A percentile compares a stretch with the other conserved stretches of the same genome.
phyloP scores from a whole-genome alignment of 1,139 yeast genomes.

The Blastobotrys indianensis region DNA sequence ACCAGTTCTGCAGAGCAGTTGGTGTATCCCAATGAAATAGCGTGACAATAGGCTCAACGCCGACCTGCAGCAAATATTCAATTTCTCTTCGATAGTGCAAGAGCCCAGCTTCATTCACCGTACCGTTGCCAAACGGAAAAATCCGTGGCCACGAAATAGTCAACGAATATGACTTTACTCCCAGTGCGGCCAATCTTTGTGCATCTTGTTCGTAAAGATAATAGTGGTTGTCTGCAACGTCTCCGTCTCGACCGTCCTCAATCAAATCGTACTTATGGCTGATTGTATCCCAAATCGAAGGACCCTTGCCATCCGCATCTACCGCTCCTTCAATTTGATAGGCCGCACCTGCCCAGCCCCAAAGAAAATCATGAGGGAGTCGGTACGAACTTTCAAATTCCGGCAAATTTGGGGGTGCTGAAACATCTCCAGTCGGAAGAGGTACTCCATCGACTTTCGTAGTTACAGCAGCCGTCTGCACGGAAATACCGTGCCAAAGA shows the following conservation, averaged over 20 bases:
- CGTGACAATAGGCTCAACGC: slow-evolving; percentile 32
- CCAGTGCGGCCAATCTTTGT: slow-evolving; percentile 34
- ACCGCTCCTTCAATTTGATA: slow-evolving; percentile 39
- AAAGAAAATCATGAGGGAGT: slow-evolving; percentile 21
- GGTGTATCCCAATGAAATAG: slow-evolving; percentile 32
- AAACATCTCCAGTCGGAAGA: slow-evolving; percentile 15
- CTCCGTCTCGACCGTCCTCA: slow-evolving; percentile 27
- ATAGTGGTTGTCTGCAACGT: slow-evolving; percentile 35
- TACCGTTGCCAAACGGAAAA: slow-evolving; percentile 33
- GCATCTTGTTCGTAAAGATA: slow-evolving; percentile 36
- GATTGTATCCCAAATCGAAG: slow-evolving; percentile 31
- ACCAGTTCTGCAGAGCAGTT: slow-evolving; percentile 24
- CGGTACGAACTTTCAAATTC: slow-evolving; percentile 8
- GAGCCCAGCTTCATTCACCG: slow-evolving; percentile 29
- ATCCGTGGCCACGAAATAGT: slow-evolving; percentile 38
- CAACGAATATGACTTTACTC: slow-evolving; percentile 35
- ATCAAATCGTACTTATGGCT: slow-evolving; percentile 17
- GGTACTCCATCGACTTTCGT: slow-evolving; percentile 16
- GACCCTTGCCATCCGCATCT: slow-evolving; percentile 35
- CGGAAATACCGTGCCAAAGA: slow-evolving; percentile 14
- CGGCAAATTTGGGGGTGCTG: slow-evolving; percentile 20
- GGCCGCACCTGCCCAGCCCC: slow-evolving; percentile 26
- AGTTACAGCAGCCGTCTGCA: slow-evolving; percentile 14
- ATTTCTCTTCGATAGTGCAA: slow-evolving; percentile 33
- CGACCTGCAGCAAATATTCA: slow-evolving; percentile 28